A percentile compares a stretch with the other conserved stretches of the same genome.
Conservation (phyloP, 371 early-diverging fungal genomes). For the Sporodiniella umbellata region DNA sequence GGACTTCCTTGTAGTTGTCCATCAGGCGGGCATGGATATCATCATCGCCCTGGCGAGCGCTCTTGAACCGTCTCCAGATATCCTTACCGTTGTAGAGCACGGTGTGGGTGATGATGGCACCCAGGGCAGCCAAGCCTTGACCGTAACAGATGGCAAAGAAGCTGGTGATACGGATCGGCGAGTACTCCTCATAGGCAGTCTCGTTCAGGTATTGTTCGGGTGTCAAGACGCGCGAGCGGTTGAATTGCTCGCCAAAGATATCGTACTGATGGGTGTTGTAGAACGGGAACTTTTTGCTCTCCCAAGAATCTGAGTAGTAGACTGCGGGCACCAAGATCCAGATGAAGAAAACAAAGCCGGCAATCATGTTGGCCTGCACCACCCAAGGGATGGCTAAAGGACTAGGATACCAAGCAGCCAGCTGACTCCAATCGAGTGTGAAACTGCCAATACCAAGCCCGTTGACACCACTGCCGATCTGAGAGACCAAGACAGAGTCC, state of each 20-base stretch:
- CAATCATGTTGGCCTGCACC: slow-evolving; percentile 65
- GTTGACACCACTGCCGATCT: slow-evolving; percentile 50
- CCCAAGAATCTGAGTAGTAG: slow-evolving; percentile 64
- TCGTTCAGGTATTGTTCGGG: slow-evolving; percentile 57
- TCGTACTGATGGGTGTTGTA: slow-evolving; percentile 58
- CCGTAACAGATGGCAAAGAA: slow-evolving; percentile 75
- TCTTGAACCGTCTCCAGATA: slow-evolving; percentile 51
- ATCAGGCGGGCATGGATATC: slow-evolving; percentile 59
- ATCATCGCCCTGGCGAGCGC: slow-evolving; percentile 46
- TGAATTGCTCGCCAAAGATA: slow-evolving; percentile 43
- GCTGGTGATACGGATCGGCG: slow-evolving; percentile 73
- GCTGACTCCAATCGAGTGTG: slow-evolving; percentile 60
- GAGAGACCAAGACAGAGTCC: slow-evolving; percentile 54
- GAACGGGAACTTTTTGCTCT: slow-evolving; percentile 57
- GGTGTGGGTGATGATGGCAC: slow-evolving; percentile 67
- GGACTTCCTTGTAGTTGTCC: slow-evolving; percentile 60
- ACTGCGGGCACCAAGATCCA: slow-evolving; percentile 70
- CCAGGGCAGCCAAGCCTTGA: slow-evolving; percentile 61
- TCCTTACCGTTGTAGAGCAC: slow-evolving; percentile 61
- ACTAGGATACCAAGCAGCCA: slow-evolving; percentile 39
- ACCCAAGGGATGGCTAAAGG: slow-evolving; percentile 52
- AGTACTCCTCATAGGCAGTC: slow-evolving; percentile 58
- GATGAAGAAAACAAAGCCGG: slow-evolving; percentile 60
- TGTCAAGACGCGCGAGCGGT: slow-evolving; percentile 53
- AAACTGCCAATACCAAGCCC: slow-evolving; percentile 60